These are phyloP conservation scores for Manihot esculenta DNA, from an alignment of 441 rosid species.

Conservation along the genomic window DNA sequence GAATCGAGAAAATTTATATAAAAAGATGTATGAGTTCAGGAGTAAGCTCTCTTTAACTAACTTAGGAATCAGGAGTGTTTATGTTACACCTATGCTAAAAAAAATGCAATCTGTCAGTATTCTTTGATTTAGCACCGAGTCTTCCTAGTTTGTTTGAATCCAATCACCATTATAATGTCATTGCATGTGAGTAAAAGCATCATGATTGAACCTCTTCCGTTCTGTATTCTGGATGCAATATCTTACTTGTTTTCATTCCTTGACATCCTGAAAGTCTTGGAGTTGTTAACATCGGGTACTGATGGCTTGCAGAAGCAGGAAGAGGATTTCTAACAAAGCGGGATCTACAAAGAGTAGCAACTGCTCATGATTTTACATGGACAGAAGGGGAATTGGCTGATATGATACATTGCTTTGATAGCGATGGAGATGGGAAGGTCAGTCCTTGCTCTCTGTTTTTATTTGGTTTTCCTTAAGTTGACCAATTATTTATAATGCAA, in stretches of 20 bases:
- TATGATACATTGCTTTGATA: constrained; percentile 77
- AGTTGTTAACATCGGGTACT: constrained; percentile 3
- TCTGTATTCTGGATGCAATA: not conserved
- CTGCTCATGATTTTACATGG: constrained; percentile 74
- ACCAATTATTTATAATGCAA: not conserved
- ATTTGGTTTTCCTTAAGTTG: not conserved
- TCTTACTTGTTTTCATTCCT: not conserved
- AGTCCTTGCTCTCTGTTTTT: constrained; percentile 15
- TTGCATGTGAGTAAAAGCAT: not conserved
- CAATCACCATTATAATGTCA: not conserved
- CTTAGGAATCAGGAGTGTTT: not conserved
- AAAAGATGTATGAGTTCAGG: too few species aligned
- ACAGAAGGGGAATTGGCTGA: constrained; percentile 60
- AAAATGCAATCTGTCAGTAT: not conserved
- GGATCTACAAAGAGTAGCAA: constrained; percentile 59
- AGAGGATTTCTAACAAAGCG: constrained; percentile 49
- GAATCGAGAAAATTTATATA: not conserved
- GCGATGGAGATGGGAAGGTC: constrained; percentile 67
- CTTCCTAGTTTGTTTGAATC: too few species aligned
- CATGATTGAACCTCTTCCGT: not conserved
- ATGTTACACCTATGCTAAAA: not conserved
- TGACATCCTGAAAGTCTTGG: not conserved
- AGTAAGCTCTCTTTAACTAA: too few species aligned
- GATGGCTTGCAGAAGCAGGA: constrained; percentile 53
- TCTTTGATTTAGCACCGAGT: too few species aligned